Conservation (phyloP, 768 basidiomycete genomes). For the Pleurotus citrinopileatus region DNA sequence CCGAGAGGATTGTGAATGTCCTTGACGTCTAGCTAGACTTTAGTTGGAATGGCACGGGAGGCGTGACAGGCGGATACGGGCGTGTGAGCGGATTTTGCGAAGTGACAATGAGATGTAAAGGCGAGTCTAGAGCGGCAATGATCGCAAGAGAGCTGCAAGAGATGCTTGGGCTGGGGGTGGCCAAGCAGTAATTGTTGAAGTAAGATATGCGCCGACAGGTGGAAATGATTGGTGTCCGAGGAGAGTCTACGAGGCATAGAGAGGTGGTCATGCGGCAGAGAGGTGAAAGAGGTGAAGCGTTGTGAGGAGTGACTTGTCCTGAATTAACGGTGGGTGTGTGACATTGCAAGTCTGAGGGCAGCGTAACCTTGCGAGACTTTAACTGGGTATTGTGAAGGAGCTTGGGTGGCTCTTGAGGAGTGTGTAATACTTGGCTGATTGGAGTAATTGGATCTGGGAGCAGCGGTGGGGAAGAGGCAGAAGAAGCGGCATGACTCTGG, state of each 20-base stretch:
- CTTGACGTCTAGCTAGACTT: too few relatives aligned
- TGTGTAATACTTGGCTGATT: slow-evolving; percentile 6
- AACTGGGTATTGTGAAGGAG: neutral
- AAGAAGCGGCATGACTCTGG: neutral
- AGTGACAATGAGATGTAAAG: neutral
- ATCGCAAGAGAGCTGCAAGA: neutral
- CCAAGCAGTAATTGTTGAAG: neutral
- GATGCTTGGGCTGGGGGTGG: neutral
- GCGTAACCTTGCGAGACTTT: neutral
- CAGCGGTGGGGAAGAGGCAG: neutral
- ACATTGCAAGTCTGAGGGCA: too few relatives aligned
- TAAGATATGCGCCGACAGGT: neutral
- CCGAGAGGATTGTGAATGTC: too few relatives aligned
- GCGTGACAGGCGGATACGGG: too few relatives aligned
- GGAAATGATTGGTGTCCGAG: neutral
- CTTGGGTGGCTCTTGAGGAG: neutral
- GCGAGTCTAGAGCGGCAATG: neutral
- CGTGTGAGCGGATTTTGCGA: neutral
- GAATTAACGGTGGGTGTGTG: neutral
- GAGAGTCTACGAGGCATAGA: neutral
- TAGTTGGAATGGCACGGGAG: too few relatives aligned
- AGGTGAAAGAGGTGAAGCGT: neutral
- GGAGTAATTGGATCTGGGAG: neutral
- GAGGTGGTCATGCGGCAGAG: neutral
- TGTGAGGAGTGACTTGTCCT: neutral